phyloP scores from a whole-genome alignment of 176 grass and related monocot genomes.

The Calamus simplicifolius region DNA sequence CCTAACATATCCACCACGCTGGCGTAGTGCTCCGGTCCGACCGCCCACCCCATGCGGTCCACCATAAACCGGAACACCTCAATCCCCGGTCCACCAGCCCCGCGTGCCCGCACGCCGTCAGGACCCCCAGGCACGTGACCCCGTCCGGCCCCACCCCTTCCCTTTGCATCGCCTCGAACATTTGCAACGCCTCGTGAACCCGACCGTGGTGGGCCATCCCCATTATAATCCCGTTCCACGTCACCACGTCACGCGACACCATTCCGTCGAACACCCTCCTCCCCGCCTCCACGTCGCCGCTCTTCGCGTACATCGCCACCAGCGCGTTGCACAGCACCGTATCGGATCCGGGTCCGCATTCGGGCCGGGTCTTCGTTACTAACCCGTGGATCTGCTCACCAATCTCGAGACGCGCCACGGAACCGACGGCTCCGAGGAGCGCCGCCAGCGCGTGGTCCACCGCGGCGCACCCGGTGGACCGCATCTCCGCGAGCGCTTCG shows the following conservation, averaged over 20 bases:
- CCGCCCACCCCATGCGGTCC: neutral
- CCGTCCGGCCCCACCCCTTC: conserved; percentile 1
- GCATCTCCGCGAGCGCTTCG: neutral
- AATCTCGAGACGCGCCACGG: conserved; percentile 5
- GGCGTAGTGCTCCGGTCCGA: neutral
- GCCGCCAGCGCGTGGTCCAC: neutral
- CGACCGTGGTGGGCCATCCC: conserved; percentile 9
- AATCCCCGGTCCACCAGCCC: conserved; percentile 9
- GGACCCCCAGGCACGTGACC: conserved; percentile 6
- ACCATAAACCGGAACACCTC: conserved; percentile 8
- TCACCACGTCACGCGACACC: neutral
- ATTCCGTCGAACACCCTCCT: neutral
- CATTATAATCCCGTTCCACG: conserved; percentile 8
- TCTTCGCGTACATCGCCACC: conserved; percentile 13
- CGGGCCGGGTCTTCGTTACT: neutral
- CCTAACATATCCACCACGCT: conserved; percentile 11
- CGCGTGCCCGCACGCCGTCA: conserved; percentile 6
- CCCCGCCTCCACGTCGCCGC: conserved; percentile 12
- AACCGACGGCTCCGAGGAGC: conserved; percentile 8
- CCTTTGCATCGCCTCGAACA: conserved; percentile 3
- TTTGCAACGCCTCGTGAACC: conserved; percentile 1
- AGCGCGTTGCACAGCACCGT: conserved; percentile 11
- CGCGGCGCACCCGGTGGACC: neutral
- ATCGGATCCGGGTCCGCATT: neutral
- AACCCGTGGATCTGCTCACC: conserved; percentile 15